Base-by-base conservation (phyloP, 352 stramenopile genomes). In the Stramenopiles sp. region DNA sequence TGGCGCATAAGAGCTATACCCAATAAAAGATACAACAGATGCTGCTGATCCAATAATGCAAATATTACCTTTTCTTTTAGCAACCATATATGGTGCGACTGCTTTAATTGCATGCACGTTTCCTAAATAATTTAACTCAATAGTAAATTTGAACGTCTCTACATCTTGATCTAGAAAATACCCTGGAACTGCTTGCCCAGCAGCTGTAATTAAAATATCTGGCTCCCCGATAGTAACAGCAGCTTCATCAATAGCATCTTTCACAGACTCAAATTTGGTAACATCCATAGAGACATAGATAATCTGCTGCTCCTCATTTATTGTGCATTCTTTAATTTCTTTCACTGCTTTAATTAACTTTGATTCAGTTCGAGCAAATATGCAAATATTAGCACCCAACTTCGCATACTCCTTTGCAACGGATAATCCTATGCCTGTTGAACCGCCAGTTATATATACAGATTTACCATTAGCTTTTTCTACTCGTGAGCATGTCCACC, bases 1-100 rank as follows among this genome's bases (percentile, higher is more conserved):
- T 0, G 91, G 87, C 76, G 84, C 88, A 83, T 95, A 97, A 0
- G 88, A 86, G 31, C 88, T 87, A 81, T 93, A 96, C 23, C 92
- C 94, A 81, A 92, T 89, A 0, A 95, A 83, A 31, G 83, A 84
- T 30, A 83, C 82, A 78, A 90, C 80, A 43, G 82, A 87, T 30
- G 82, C 81, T 0, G 84, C 86, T 27, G 86, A 88, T 43, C 82
- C 87, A 31, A 90, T 83, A 78, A 92, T 85, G 27, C 91, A 84
- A 29, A 91, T 79, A 30, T 85, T 82, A 20, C 86, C 86, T 63
- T 78, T 79, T 0, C 81, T 81, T 78, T 83, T 81, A 1, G 65
- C 76, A n/a, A 91, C 82, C 87, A 92, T 92, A 1, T 85, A 78
- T 0, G 87, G 84, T 30, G 88, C 76, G 20, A 86, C 85, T 76